Base-by-base conservation (phyloP, 148 eudicot genomes). In the Suaeda aralocaspica region DNA sequence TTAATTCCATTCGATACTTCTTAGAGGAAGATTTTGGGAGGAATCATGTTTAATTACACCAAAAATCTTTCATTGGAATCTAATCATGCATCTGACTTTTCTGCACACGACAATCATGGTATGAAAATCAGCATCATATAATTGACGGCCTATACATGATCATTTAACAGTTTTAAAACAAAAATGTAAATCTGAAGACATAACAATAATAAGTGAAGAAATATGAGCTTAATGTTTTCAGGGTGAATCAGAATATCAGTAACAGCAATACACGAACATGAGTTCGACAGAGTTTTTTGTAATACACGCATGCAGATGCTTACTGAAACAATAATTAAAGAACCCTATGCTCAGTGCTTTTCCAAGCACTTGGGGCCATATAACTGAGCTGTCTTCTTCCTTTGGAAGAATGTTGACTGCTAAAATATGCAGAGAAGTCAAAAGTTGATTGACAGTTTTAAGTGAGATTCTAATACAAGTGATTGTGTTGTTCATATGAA, bases 321-420 rank as follows among this genome's bases (percentile, higher is more conserved):
- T 16, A 26, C 12, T 46, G 36, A 65, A 30, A 49, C 16, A 9
- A 46, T 51, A 22, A 18, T 49, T 49, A 53, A 31, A 39, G 45
- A 25, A 68, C 46, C 29, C 46, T n/a, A 67, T 67, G 29, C 70
- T 67, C 31, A 22, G 6, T 22, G 46, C 59, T 30, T 68, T 68
- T 48, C 61, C 59, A 34, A 49, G 48, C 46, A 21, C 59, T 53
- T 26, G 59, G 59, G 71, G 18, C 48, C 60, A 12, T 33, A 22
- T 22, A 34, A 26, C 30, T 58, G 30, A 33, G 45, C 25, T 55
- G 63, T 55, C 51, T 26, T 69, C 72, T 62, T 62, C 57, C 61
- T 62, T 50, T 25, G 19, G 42, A 36, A 72, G 50, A 36, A 62
- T 52, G 57, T 72, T 64, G 39, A 63, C 75, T 63, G 18, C 56